Conservation (phyloP, 1,139 yeast species). For the Pichia sp. region DNA sequence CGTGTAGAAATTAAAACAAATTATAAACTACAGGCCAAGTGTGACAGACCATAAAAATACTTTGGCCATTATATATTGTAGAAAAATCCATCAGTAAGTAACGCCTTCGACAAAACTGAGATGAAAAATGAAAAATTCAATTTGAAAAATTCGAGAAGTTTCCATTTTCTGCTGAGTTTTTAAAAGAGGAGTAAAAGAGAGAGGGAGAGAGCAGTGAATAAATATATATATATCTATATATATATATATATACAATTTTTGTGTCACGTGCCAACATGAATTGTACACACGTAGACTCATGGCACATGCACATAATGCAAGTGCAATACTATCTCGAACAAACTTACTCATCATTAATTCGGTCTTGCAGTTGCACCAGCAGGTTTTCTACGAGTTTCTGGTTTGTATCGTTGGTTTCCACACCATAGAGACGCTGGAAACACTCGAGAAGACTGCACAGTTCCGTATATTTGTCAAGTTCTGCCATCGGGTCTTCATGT, state of each 20-base stretch:
- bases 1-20: neutral
- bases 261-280: constrained; percentile 3
- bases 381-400: constrained; percentile 48
- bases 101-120: neutral
- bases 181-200: no score
- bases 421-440: constrained; percentile 45
- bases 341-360: neutral
- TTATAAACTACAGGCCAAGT: neutral
- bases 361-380: constrained; percentile 23
- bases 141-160: neutral
- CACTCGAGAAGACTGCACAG: constrained; percentile 38
- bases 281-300: neutral
- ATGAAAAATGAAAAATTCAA: neutral
- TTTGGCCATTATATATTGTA: no score
- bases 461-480: constrained; percentile 5
- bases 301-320: no score
- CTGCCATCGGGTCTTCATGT: neutral
- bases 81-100: neutral
- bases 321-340: neutral
- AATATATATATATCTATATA: no score
- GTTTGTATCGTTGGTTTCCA: constrained; percentile 45
- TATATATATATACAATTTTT: no score
- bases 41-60: neutral
- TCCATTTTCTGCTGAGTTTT: neutral
- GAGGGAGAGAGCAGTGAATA: no score